Evolutionary conservation across 768 basidiomycete genomes (phyloP), one percentile per base, ranked within the genome.

Genomic region (Cystofilobasidium bisporidii): DNA sequence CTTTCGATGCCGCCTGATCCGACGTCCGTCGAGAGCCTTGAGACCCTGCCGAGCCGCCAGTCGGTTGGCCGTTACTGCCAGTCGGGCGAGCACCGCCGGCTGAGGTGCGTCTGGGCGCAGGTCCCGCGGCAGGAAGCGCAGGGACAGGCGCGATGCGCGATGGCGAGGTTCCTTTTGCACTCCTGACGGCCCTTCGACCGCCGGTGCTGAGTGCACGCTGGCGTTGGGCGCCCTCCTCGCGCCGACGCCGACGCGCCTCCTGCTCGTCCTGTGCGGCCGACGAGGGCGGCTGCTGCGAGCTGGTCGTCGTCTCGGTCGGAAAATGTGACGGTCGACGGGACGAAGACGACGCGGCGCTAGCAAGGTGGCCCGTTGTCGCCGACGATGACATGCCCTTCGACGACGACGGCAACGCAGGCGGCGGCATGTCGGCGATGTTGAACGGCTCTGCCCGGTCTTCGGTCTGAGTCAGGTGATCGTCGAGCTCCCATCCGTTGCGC

Each of bases 181-280:
- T n/a, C n/a, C n/a, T n/a, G n/a, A n/a, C n/a, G n/a, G n/a, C n/a
- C n/a, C n/a, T n/a, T n/a, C n/a, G n/a, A n/a, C n/a, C n/a, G 53
- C 53, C 30, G 14, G 53, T 56, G 30, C 53, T 56, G 53, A 56
- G 53, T 30, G 53, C 53, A 8, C 53, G 53, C 53, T 56, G 53
- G n/a, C 53, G 53, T 30, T 15, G 28, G 30, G 28, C 30, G 28
- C 53, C 53, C 30, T 56, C 53, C 53, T 56, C 53, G 53, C 53
- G 53, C 30, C 53, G 53, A 18, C 53, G 53, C 5, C 26, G 53
- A 17, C 53, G 53, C 5, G 53, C 53, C 28, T 56, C 53, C 20
- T 56, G 18, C 9, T 56, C 53, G 28, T 28, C 30, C 28, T 11
- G 3, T 11, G 6, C 5, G 20, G 53, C 28, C 9, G 53, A 5